A percentile compares a stretch with the other conserved stretches of the same genome.
Evolutionary conservation across 2,329 filamentous ascomycete genomes (phyloP).

Genomic region (Bimuria novae-zelandiae): DNA sequence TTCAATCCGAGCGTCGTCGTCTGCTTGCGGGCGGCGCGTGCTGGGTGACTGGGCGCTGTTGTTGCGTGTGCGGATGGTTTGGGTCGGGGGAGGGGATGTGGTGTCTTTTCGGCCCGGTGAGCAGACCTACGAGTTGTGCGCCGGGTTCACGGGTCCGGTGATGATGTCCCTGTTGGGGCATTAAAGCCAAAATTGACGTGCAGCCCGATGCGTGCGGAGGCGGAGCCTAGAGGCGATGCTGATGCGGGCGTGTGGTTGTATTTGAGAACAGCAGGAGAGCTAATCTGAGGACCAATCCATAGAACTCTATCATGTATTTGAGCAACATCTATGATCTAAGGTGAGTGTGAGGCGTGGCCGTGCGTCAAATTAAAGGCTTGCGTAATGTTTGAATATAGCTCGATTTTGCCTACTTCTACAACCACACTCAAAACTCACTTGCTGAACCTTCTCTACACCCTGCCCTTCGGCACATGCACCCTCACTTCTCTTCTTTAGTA

Average conservation of each 20-base stretch:
- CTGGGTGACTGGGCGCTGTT: conserved; percentile 16
- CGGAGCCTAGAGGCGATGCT: neutral
- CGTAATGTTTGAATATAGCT: too few relatives aligned
- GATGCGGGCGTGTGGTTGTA: conserved; percentile 14
- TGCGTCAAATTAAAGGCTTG: too few relatives aligned
- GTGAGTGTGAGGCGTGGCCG: too few relatives aligned
- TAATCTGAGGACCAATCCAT: conserved; percentile 27
- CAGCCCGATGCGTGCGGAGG: conserved; percentile 10
- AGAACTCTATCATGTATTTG: too few relatives aligned
- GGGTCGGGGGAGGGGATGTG: neutral
- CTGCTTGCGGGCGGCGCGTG: conserved; percentile 1
- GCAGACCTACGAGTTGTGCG: conserved; percentile 2
- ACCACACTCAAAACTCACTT: too few relatives aligned
- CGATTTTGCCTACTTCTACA: too few relatives aligned
- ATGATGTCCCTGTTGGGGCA: conserved; percentile 24
- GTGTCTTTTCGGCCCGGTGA: conserved; percentile 5
- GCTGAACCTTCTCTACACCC: too few relatives aligned
- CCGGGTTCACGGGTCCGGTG: conserved; percentile 21
- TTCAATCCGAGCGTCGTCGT: conserved; percentile 29
- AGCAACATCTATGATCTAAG: too few relatives aligned
- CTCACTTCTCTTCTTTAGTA: too few relatives aligned
- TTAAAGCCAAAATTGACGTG: conserved; percentile 27
- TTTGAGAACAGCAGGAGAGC: conserved; percentile 27
- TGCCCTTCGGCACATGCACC: too few relatives aligned
- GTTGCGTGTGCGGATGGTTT: conserved; percentile 5